Evolutionary conservation across 75 land plant species (phyloP).

Genomic region (Pinus taeda): DNA sequence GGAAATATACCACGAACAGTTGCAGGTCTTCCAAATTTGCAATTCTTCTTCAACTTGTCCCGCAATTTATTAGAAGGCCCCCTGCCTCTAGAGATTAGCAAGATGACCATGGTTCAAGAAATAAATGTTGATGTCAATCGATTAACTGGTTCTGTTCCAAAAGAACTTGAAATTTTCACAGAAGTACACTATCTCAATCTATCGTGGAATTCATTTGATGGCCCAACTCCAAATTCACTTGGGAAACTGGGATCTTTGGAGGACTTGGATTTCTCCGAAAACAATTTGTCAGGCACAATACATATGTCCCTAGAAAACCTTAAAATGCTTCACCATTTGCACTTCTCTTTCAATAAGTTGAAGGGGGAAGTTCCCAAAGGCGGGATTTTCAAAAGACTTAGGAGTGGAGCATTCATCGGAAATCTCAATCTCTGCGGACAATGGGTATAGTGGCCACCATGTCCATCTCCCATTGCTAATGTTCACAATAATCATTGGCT

Average conservation of each 20-base stretch:
- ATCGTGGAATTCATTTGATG: constrained; percentile 28
- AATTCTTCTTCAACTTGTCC: not conserved
- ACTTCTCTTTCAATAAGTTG: constrained; percentile 39
- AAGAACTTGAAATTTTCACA: constrained; percentile 13
- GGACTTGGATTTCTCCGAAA: constrained; percentile 25
- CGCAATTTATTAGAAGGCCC: not conserved
- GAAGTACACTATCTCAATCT: constrained; percentile 20
- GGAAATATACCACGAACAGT: constrained; percentile 50
- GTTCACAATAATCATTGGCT: not conserved
- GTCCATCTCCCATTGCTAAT: not conserved
- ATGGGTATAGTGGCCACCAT: not conserved
- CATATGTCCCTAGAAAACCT: constrained; percentile 23
- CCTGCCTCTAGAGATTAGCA: not conserved
- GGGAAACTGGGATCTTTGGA: constrained; percentile 11
- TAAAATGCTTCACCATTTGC: constrained; percentile 12
- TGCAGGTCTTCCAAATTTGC: not conserved
- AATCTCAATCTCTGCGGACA: constrained; percentile 20
- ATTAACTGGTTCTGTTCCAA: constrained; percentile 25
- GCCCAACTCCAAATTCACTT: constrained; percentile 25
- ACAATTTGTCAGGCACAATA: constrained; percentile 35
- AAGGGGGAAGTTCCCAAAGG: constrained; percentile 37
- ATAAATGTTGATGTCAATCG: constrained; percentile 19
- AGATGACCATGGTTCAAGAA: not conserved
- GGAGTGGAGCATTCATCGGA: constrained; percentile 7
- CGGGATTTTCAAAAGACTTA: constrained; percentile 16